phyloP scores from a whole-genome alignment of 441 rosid genomes.

The Erysimum cheiri region DNA sequence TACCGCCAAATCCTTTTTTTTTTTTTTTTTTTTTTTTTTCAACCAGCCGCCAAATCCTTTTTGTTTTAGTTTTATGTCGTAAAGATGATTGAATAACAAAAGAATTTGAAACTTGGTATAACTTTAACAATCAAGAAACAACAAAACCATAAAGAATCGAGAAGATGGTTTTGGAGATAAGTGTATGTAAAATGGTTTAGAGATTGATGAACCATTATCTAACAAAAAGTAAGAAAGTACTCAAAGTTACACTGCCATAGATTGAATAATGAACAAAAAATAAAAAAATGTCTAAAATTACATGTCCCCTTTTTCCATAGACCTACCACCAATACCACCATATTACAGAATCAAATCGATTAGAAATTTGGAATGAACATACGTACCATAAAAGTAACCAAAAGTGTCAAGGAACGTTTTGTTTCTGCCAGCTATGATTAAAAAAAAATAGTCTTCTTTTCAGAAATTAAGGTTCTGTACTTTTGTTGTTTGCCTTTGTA shows the following conservation, averaged over 20 bases:
- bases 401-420: conserved; percentile 4
- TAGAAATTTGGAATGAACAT: conserved; percentile 24
- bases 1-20: neutral
- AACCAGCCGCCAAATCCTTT: no score
- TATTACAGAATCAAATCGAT: conserved; percentile 39
- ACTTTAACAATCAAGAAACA: neutral
- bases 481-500: conserved; percentile 42
- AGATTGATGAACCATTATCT: conserved; percentile 4
- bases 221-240: conserved; percentile 1
- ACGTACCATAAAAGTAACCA: conserved; percentile 37
- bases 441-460: conserved; percentile 1
- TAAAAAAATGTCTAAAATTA: conserved; percentile 36
- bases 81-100: neutral
- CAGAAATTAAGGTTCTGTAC: conserved; percentile 19
- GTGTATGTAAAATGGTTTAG: neutral
- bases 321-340: conserved; percentile 32
- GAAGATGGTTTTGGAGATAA: neutral
- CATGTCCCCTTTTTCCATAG: neutral
- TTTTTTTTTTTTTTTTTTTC: no score
- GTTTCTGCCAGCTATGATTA: conserved; percentile 24
- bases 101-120: neutral
- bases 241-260: conserved; percentile 14
- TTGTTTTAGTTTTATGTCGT: neutral
- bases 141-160: neutral
- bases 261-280: conserved; percentile 33